phyloP scores from a whole-genome alignment of 768 basidiomycete genomes.

The Auriscalpium microsporum region DNA sequence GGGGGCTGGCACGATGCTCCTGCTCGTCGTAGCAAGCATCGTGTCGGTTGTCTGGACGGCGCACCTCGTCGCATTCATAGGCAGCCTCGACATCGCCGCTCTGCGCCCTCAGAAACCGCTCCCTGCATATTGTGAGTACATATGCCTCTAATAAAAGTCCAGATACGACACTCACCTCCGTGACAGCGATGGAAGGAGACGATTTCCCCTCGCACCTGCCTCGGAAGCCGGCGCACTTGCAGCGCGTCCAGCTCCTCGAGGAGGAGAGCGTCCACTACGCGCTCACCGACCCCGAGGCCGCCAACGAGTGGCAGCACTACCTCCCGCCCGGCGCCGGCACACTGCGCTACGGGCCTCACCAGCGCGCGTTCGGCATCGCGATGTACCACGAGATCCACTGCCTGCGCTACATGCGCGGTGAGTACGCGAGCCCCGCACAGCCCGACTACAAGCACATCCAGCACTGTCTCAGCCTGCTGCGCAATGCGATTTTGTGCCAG shows the following conservation, averaged over 20 bases:
- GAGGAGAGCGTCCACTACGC: conserved; percentile 26
- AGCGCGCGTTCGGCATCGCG: conserved; percentile 25
- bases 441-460: conserved; percentile 23
- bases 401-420: conserved; percentile 25
- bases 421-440: conserved; percentile 19
- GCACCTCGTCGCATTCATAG: not conserved
- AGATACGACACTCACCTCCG: not conserved
- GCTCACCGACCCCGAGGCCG: conserved; percentile 17
- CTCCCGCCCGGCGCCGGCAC: conserved; percentile 19
- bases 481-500: conserved; percentile 29
- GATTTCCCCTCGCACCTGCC: conserved; percentile 24
- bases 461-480: conserved; percentile 31
- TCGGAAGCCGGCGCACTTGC: not conserved
- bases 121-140: conserved; percentile 3
- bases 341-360: conserved; percentile 10
- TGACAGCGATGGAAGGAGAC: conserved; percentile 22
- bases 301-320: conserved; percentile 22
- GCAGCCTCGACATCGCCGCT: not conserved
- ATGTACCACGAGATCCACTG: conserved; percentile 47
- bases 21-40: not conserved
- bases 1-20: not conserved
- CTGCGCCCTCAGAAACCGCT: not conserved
- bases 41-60: not conserved
- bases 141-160: no score
- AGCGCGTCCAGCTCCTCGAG: conserved; percentile 15